Conservation (phyloP, 2,329 filamentous ascomycete genomes). For the Cadophora sp. region DNA sequence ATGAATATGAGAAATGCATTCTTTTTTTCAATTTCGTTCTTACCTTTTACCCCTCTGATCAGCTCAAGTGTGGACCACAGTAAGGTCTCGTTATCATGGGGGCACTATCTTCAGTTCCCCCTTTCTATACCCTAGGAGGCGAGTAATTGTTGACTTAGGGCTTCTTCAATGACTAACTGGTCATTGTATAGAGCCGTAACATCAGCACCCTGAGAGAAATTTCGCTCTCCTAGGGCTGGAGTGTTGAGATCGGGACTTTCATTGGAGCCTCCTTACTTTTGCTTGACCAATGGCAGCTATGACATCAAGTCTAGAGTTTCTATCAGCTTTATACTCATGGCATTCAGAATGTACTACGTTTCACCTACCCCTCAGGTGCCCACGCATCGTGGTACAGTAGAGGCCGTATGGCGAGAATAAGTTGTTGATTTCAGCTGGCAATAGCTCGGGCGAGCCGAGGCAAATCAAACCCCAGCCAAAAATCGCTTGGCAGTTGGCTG, state of each 20-base stretch:
- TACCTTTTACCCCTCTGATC: not conserved
- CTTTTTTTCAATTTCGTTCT: not conserved
- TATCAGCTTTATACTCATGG: not conserved
- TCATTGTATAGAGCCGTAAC: too few species aligned
- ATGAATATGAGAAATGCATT: conserved; percentile 6
- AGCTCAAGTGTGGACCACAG: not conserved
- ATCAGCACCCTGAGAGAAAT: too few species aligned
- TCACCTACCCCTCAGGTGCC: not conserved
- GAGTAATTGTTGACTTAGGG: too few species aligned
- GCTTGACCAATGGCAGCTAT: too few species aligned
- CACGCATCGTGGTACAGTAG: not conserved
- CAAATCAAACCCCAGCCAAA: not conserved
- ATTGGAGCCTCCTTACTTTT: too few species aligned
- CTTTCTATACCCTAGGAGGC: too few species aligned
- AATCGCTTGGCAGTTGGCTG: not conserved
- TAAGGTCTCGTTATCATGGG: not conserved
- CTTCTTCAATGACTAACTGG: too few species aligned
- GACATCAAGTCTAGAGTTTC: not conserved
- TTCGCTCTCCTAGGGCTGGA: too few species aligned
- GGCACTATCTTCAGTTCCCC: too few species aligned
- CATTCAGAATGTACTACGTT: not conserved
- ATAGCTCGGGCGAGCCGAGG: not conserved
- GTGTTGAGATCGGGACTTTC: too few species aligned
- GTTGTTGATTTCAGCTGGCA: not conserved
- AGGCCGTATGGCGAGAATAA: not conserved